Base-by-base conservation (phyloP, 108 stramenopile species). In the Fragilariopsis cylindrus region DNA sequence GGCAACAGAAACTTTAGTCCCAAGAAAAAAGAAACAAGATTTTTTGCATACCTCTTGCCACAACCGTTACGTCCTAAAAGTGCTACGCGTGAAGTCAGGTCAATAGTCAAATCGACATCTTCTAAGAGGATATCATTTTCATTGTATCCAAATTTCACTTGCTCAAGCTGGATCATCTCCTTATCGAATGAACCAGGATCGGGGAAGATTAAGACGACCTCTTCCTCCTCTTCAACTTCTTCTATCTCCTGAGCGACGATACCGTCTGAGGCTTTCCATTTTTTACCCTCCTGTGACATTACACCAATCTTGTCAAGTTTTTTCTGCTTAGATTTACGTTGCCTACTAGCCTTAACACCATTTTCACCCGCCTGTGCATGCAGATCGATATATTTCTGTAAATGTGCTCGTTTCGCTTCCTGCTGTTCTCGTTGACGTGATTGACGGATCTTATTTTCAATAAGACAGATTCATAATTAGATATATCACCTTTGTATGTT, bases 401-500 rank as follows among this genome's bases (percentile, higher is more conserved):
- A 76, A 62, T 89, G 87, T 16, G 80, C 87, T 13, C 83, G 74
- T 62, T 93, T 89, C 41, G 83, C 82, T 69, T 93, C 92, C 72
- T 92, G 91, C 19, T 81, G 83, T 41, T 90, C 89, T 48, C 76
- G 82, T 8, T 81, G 76, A 6, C 89, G 73, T 15, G 81, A 77
- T 78, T 92, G 93, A 41, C 89, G 79, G 69, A 86, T 77, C 30
- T 74, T 71, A 60, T 92, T 80, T 71, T 98, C 96, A 60, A 81
- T 83, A 16, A 94, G 70, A 89, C 87, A 13, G 80, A 81, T 68
- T 90, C 92, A 79, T 92, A 98, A 19, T 77, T 93, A 52, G 87
- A 82, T 67, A 96, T 92, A 82, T 98, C 91, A 39, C 96, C 95
- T 13, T 81, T 81, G 81, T 97, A 97, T 39, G 90, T 90, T 19